phyloP scores from a whole-genome alignment of 352 stramenopile species.

The Pythium volutum region DNA sequence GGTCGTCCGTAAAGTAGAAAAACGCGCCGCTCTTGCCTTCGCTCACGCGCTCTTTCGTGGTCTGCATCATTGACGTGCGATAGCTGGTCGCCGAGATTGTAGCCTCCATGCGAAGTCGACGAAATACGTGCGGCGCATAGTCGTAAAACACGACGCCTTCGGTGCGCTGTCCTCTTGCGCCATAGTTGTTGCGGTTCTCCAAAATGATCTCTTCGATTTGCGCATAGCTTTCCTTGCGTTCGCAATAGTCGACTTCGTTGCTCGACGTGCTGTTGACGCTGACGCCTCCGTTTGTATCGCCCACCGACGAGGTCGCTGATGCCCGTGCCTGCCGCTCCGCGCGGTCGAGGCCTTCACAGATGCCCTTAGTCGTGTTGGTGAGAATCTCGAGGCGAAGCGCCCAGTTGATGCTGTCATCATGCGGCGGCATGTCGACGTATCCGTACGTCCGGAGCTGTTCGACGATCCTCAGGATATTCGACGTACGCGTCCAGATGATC shows the following conservation, averaged over 20 bases:
- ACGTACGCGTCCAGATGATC: slow-evolving; percentile 82
- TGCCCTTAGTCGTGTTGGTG: slow-evolving; percentile 83
- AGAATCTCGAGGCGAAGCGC: slow-evolving; percentile 83
- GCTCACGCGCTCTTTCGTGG: slow-evolving; percentile 74
- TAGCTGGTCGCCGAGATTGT: slow-evolving; percentile 66
- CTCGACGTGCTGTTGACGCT: slow-evolving; percentile 2
- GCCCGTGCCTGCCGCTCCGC: slow-evolving; percentile 56
- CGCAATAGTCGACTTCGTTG: slow-evolving; percentile 39
- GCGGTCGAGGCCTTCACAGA: slow-evolving; percentile 70
- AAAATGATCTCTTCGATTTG: slow-evolving; percentile 76
- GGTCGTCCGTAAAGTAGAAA: slow-evolving; percentile 83
- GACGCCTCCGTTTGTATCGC: slow-evolving; percentile 11
- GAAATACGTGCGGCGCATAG: slow-evolving; percentile 78
- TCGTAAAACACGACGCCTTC: slow-evolving; percentile 78
- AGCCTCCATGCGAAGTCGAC: slow-evolving; percentile 56
- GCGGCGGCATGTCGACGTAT: slow-evolving; percentile 51
- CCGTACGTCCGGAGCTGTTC: slow-evolving; percentile 62
- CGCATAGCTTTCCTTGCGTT: slow-evolving; percentile 67
- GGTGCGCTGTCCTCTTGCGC: slow-evolving; percentile 32
- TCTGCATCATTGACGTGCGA: slow-evolving; percentile 62
- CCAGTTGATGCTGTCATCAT: slow-evolving; percentile 87
- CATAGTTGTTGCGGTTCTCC: slow-evolving; percentile 57
- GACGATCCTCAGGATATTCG: slow-evolving; percentile 75
- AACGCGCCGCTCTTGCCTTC: slow-evolving; percentile 82
- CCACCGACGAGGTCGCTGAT: slow-evolving; percentile 30